These are phyloP conservation scores for Mucor sp. DNA, from an alignment of 371 early-diverging fungal genomes.

Conservation along the genomic window DNA sequence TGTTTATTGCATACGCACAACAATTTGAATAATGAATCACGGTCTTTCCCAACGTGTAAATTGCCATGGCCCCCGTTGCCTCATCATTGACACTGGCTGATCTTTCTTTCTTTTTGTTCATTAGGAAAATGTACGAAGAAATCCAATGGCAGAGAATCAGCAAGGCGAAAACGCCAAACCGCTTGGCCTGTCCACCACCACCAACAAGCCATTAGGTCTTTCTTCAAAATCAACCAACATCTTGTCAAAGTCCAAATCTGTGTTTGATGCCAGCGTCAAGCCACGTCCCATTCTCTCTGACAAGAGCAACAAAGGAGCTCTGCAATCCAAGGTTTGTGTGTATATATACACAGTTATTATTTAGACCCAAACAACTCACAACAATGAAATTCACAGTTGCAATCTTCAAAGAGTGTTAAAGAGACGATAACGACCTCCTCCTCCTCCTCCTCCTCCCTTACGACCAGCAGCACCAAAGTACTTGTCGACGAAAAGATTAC, in stretches of 20 bases:
- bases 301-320: conserved; percentile 15
- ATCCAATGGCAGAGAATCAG: not conserved
- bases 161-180: conserved; percentile 1
- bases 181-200: not conserved
- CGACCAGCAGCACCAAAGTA: not conserved
- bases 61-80: not conserved
- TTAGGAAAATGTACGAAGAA: conserved; percentile 14
- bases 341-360: not conserved
- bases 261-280: not conserved
- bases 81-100: not conserved
- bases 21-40: conserved; percentile 8
- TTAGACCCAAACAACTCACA: not conserved
- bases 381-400: not conserved
- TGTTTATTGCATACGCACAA: conserved; percentile 2
- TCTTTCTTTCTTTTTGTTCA: not conserved
- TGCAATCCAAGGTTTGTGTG: not conserved
- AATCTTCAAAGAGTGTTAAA: not conserved
- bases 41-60: conserved; percentile 8
- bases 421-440: not conserved
- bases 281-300: conserved; percentile 17
- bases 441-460: not conserved
- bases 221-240: not conserved
- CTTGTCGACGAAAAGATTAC: conserved; percentile 4
- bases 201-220: not conserved
- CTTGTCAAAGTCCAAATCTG: not conserved